Evolutionary conservation across 768 basidiomycete species (phyloP).

Genomic region (Lentinula boryana): DNA sequence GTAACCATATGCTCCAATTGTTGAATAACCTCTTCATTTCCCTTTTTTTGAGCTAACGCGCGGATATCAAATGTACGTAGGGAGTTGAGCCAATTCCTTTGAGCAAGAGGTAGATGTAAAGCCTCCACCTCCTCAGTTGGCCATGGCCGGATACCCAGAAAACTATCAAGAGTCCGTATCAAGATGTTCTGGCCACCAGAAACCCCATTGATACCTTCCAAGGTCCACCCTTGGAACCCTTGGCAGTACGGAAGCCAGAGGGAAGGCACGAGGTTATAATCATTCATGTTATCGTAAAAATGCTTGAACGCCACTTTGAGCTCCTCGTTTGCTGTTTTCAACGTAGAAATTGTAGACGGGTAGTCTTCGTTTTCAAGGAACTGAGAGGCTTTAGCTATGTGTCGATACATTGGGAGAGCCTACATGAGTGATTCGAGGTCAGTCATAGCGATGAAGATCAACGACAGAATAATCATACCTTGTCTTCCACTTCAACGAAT

Average conservation of each 20-base stretch:
- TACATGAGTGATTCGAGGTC: background rate
- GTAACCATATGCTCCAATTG: conserved; percentile 2
- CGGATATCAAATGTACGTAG: conserved; percentile 5
- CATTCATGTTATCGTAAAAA: conserved; percentile 11
- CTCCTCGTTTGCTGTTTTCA: conserved; percentile 5
- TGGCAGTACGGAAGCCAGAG: conserved; percentile 12
- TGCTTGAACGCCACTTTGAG: conserved; percentile 9
- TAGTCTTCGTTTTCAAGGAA: conserved; percentile 1
- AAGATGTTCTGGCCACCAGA: conserved; percentile 11
- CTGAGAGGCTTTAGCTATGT: background rate
- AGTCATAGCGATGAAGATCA: background rate
- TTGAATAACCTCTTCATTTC: background rate
- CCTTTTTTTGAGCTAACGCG: background rate
- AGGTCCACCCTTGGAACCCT: conserved; percentile 11
- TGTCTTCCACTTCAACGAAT: conserved; percentile 10
- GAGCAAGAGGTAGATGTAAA: conserved; percentile 9
- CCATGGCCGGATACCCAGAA: conserved; percentile 11
- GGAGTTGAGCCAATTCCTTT: conserved; percentile 10
- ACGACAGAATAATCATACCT: background rate
- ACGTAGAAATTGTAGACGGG: background rate
- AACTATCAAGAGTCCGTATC: conserved; percentile 10
- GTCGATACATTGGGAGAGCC: conserved; percentile 10
- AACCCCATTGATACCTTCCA: conserved; percentile 11
- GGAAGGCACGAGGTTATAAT: conserved; percentile 7
- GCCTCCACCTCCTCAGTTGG: conserved; percentile 9